Evolutionary conservation across 2,329 filamentous ascomycete genomes (phyloP).

Genomic region (Nothopassalora personata): DNA sequence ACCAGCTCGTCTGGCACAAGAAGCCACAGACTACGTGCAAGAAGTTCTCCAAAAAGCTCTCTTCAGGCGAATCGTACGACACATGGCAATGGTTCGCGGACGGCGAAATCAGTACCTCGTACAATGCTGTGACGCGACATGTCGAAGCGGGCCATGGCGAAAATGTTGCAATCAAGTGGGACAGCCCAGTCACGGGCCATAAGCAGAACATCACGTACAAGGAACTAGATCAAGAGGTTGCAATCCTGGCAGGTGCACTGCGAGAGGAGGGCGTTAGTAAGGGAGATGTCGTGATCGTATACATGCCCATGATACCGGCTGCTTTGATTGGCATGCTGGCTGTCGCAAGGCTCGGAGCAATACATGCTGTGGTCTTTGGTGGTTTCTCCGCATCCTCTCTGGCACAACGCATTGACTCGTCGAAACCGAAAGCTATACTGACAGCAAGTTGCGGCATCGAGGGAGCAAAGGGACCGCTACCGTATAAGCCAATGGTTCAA

Average conservation of each 20-base stretch:
- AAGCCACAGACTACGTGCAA: conserved; percentile 60
- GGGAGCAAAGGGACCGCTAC: conserved; percentile 69
- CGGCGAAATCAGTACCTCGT: conserved; percentile 84
- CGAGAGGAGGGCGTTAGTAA: conserved; percentile 74
- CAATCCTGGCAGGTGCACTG: conserved; percentile 74
- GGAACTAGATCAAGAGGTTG: conserved; percentile 71
- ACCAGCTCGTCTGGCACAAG: conserved; percentile 74
- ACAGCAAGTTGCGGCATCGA: conserved; percentile 92
- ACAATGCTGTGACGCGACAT: conserved; percentile 78
- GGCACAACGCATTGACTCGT: conserved; percentile 83
- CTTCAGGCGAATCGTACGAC: conserved; percentile 58
- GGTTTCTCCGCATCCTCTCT: conserved; percentile 78
- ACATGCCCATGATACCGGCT: conserved; percentile 96
- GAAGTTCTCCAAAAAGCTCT: conserved; percentile 58
- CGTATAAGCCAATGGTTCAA: conserved; percentile 72
- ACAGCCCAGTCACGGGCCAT: conserved; percentile 72
- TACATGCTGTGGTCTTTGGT: conserved; percentile 90
- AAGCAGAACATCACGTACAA: conserved; percentile 71
- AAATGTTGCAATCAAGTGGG: conserved; percentile 73
- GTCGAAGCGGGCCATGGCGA: conserved; percentile 73
- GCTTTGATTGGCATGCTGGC: conserved; percentile 83
- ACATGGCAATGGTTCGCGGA: conserved; percentile 89
- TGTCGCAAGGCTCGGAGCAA: conserved; percentile 71
- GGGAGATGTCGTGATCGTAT: conserved; percentile 84
- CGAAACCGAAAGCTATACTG: conserved; percentile 67